Evolutionary conservation across 345 rosid genomes (phyloP).

Genomic region (Brassica nigra): DNA sequence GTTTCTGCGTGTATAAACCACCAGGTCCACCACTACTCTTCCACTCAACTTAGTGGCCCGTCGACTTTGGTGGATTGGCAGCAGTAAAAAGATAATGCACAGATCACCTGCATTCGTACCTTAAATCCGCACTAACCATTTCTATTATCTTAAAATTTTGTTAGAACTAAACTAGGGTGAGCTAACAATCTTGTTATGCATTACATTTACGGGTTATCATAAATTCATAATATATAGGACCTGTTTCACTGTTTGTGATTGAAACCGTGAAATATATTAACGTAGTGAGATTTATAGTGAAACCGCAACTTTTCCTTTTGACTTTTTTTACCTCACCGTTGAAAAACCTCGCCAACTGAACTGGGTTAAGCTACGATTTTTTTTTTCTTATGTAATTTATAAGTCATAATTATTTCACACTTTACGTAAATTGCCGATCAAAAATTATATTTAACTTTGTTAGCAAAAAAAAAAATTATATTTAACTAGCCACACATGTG

Average conservation of each 20-base stretch:
- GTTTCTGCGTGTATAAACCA: constrained; percentile 13
- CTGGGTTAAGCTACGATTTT: neutral
- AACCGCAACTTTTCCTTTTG: neutral
- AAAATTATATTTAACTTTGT: neutral
- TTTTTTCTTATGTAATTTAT: neutral
- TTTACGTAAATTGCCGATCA: neutral
- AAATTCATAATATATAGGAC: neutral
- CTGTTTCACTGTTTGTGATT: neutral
- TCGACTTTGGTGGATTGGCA: constrained; percentile 34
- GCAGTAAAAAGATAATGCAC: constrained; percentile 27
- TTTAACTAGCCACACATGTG: neutral
- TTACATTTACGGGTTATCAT: neutral
- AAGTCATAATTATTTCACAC: constrained; percentile 10
- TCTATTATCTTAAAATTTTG: neutral
- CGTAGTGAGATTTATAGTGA: neutral
- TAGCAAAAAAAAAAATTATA: neutral
- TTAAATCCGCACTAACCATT: constrained; percentile 6
- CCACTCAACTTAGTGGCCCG: constrained; percentile 36
- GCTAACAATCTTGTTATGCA: constrained; percentile 1
- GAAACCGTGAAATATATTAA: neutral
- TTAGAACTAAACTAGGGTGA: neutral
- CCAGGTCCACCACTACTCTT: constrained; percentile 16
- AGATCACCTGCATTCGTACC: constrained; percentile 12
- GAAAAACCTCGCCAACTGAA: neutral
- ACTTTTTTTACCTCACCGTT: neutral